Evolutionary conservation across 179 eudicot species (phyloP).

Genomic region (Corrigiola litoralis): DNA sequence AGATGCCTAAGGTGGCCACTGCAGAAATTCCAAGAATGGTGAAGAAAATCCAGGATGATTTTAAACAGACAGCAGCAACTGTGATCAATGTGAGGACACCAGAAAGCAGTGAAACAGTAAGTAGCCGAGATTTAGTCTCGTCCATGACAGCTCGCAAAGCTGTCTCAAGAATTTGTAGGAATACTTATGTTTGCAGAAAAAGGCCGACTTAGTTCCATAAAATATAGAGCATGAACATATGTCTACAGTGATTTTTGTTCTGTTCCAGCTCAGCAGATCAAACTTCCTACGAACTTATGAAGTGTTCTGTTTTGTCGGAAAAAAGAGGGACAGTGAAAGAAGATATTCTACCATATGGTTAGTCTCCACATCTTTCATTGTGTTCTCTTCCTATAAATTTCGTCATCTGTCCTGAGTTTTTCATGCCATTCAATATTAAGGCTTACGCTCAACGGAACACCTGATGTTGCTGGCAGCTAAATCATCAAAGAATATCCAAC

Average conservation of each 20-base stretch:
- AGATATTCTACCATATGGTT: no score
- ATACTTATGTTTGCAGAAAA: no score
- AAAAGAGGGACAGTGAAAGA: neutral
- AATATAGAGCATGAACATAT: neutral
- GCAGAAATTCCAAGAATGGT: conserved; percentile 38
- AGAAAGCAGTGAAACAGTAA: conserved; percentile 9
- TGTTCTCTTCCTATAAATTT: neutral
- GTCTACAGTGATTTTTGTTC: no score
- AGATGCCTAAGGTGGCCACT: conserved; percentile 29
- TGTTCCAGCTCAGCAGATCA: no score
- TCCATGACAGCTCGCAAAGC: neutral
- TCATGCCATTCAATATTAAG: neutral
- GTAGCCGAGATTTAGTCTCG: conserved; percentile 2
- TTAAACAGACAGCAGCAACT: neutral
- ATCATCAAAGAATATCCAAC: conserved; percentile 5
- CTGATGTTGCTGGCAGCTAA: conserved; percentile 6
- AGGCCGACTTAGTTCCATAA: neutral
- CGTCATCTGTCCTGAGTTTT: no score
- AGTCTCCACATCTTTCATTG: neutral
- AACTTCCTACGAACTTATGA: no score
- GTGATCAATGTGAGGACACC: conserved; percentile 1
- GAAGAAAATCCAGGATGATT: conserved; percentile 32
- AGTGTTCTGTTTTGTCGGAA: neutral
- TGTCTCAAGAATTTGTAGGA: neutral
- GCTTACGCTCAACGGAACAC: neutral